Conservation (phyloP, 2,329 filamentous ascomycete species). For the Sclerotinia sclerotiorum region DNA sequence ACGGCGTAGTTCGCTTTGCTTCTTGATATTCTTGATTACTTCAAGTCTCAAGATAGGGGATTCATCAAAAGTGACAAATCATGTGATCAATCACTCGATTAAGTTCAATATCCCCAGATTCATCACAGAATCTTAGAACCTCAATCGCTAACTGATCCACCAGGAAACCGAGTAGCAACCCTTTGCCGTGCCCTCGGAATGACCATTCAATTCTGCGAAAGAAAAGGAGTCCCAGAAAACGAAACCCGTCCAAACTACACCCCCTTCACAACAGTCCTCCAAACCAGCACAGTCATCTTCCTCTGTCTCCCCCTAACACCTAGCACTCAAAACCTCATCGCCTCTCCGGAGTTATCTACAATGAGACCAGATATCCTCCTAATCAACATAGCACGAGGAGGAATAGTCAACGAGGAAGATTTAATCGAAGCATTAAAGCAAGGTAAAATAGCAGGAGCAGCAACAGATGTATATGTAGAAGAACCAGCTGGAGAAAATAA, state of each 20-base stretch:
- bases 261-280: conserved; percentile 28
- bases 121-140: background rate
- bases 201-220: conserved; percentile 32
- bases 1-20: background rate
- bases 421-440: conserved; percentile 37
- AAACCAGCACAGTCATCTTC: conserved; percentile 31
- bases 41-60: too few species aligned
- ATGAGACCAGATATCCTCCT: conserved; percentile 34
- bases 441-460: conserved; percentile 37
- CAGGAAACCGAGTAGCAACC: conserved; percentile 15
- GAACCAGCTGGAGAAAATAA: conserved; percentile 46
- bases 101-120: too few species aligned
- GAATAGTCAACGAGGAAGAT: conserved; percentile 39
- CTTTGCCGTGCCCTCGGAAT: conserved; percentile 29
- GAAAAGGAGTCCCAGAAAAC: conserved; percentile 24
- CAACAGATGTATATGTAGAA: conserved; percentile 39
- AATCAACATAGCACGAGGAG: conserved; percentile 40
- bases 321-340: conserved; percentile 35
- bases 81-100: background rate
- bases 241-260: conserved; percentile 27
- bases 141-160: background rate
- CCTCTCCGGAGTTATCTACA: conserved; percentile 29
- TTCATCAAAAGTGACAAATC: background rate
- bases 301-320: conserved; percentile 32
- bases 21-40: background rate